A percentile compares a stretch with the other conserved stretches of the same genome.
Evolutionary conservation across 495 filamentous ascomycete species (phyloP).

Genomic region (Aspergillus taichungensis): DNA sequence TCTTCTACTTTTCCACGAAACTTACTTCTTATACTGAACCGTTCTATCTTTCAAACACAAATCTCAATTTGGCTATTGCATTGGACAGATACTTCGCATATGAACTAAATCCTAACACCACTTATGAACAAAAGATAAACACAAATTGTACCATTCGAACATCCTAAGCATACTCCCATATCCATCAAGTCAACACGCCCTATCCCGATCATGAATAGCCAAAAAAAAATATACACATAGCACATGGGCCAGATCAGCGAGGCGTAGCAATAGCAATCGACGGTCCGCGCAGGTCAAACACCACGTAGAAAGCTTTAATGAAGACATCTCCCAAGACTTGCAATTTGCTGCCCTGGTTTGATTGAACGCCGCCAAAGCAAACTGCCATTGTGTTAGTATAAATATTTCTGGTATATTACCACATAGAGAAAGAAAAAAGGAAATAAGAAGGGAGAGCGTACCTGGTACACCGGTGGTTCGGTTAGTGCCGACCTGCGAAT

Average conservation of each 20-base stretch:
- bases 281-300: slow-evolving; percentile 54
- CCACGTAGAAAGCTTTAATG: slow-evolving; percentile 71
- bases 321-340: slow-evolving; percentile 76
- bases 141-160: too few species aligned
- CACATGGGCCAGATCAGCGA: neutral
- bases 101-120: too few species aligned
- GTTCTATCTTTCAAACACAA: too few species aligned
- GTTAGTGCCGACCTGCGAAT: slow-evolving; percentile 45
- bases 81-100: too few species aligned
- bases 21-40: too few species aligned
- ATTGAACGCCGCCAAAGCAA: slow-evolving; percentile 67
- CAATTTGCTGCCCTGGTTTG: slow-evolving; percentile 43
- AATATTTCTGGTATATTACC: neutral
- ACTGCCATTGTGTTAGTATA: slow-evolving; percentile 25
- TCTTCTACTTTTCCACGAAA: too few species aligned
- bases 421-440: neutral
- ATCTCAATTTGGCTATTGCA: too few species aligned
- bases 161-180: too few species aligned
- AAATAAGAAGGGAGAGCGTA: slow-evolving; percentile 16
- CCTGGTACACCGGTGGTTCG: slow-evolving; percentile 28
- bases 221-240: neutral
- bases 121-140: too few species aligned
- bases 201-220: neutral
- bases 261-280: slow-evolving; percentile 31
- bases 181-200: too few species aligned